Evolutionary conservation across 1,284 basidiomycete genomes (phyloP), one percentile per base, ranked within the genome.

Genomic region (Microbotryum lychnidis-dioicae): DNA sequence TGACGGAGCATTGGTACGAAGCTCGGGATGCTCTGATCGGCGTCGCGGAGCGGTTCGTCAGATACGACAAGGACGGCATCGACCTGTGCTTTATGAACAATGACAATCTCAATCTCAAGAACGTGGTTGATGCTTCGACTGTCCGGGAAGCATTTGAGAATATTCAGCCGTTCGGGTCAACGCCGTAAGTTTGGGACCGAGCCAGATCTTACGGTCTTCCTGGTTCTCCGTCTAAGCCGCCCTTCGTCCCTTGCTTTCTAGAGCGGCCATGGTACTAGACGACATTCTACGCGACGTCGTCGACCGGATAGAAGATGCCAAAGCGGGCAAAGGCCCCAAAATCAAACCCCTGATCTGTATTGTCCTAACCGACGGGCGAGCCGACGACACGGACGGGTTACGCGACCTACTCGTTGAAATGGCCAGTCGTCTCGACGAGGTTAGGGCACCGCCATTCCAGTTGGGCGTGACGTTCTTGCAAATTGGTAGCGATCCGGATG

Each of bases 381-480:
- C 67, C 6, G 67, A 69, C 44, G 68, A 64, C 23, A 44, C 56
- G 6, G 65, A 67, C 16, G 46, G 51, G 14, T 37, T 61, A n/a
- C 50, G 56, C n/a, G 63, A 66, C 47, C 50, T 56, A 21, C 49
- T 68, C 29, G 27, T 68, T 25, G 68, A 69, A 55, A 64, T 69
- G 56, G 68, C 68, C 10, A 44, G 56, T 29, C 48, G 68, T 20
- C 57, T 69, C 9, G 68, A 69, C 49, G 66, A 60, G 20, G 23
- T 59, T 18, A 50, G 66, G 14, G 56, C 59, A 16, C 63, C 68
- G 50, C 68, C 68, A 10, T 65, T 50, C 53, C 68, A 69, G 48
- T 57, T 69, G n/a, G 68, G 68, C 16, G 47, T 69, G 1, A 60
- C 60, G 58, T 64, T 68, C 54, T 29, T 69, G 9, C 68, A 69